These are phyloP conservation scores for Amanita rubescens DNA, from an alignment of 768 basidiomycete genomes.

Conservation along the genomic window DNA sequence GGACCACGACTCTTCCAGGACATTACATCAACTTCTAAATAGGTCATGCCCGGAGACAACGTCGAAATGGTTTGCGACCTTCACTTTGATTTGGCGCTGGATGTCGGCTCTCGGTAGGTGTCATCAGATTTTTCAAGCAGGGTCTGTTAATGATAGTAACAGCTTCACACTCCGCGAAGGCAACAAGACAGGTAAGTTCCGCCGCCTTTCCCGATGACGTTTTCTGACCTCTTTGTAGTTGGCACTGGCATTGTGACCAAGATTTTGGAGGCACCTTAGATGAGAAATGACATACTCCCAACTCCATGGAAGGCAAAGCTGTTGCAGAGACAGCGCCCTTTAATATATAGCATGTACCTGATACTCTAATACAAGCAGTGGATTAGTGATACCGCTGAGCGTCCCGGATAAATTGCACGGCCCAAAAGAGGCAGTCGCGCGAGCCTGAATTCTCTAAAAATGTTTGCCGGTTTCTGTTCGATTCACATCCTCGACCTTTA, in stretches of 20 bases:
- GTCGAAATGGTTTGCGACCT: conserved; percentile 87
- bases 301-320: conserved; percentile 1
- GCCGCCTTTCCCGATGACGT: neutral
- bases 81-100: conserved; percentile 80
- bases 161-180: conserved; percentile 92
- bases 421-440: conserved; percentile 14
- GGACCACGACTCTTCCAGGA: neutral
- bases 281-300: neutral
- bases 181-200: conserved; percentile 74
- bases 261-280: conserved; percentile 40
- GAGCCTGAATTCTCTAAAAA: neutral
- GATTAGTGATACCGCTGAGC: neutral
- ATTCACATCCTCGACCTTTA: conserved; percentile 29
- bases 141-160: conserved; percentile 7
- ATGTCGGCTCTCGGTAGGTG: conserved; percentile 70
- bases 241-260: conserved; percentile 94
- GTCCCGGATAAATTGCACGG: neutral
- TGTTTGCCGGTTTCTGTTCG: conserved; percentile 19
- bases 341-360: neutral
- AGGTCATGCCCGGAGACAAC: conserved; percentile 98
- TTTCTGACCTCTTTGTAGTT: conserved; percentile 35
- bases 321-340: neutral
- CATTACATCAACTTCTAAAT: conserved; percentile 5
- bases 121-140: neutral
- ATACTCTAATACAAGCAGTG: neutral